Evolutionary conservation across 768 basidiomycete species (phyloP).

Genomic region (Kwoniella botswanensis): DNA sequence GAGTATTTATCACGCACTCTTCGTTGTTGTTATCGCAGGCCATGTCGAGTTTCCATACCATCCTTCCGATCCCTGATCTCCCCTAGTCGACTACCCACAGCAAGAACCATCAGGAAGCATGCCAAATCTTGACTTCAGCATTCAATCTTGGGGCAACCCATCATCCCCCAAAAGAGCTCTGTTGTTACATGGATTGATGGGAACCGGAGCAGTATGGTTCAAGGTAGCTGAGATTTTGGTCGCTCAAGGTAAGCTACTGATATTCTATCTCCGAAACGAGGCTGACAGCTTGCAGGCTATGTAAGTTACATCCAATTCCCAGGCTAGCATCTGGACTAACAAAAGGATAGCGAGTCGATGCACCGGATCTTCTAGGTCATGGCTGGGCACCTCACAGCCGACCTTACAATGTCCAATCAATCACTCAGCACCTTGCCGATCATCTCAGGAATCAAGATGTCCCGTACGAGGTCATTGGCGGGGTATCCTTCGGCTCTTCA

Average conservation of each 20-base stretch:
- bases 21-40: too few relatives aligned
- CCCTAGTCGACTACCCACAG: too few relatives aligned
- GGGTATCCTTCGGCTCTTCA: constrained; percentile 34
- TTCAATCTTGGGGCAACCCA: constrained; percentile 26
- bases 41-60: too few relatives aligned
- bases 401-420: constrained; percentile 18
- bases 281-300: constrained; percentile 1
- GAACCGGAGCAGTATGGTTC: constrained; percentile 29
- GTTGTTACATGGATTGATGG: constrained; percentile 26
- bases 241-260: constrained; percentile 14
- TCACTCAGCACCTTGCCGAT: constrained; percentile 28
- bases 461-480: constrained; percentile 29
- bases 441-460: constrained; percentile 19
- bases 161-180: constrained; percentile 23
- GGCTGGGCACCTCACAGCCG: constrained; percentile 27
- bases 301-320: neutral
- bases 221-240: constrained; percentile 32
- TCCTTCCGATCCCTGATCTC: too few relatives aligned
- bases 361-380: constrained; percentile 33
- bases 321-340: neutral
- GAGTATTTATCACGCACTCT: too few relatives aligned
- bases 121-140: constrained; percentile 22
- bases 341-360: constrained; percentile 25
- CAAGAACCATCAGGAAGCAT: neutral
- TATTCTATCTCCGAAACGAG: too few relatives aligned